Evolutionary conservation across 2,329 filamentous ascomycete genomes (phyloP).

Genomic region (Diaporthe ampelina): DNA sequence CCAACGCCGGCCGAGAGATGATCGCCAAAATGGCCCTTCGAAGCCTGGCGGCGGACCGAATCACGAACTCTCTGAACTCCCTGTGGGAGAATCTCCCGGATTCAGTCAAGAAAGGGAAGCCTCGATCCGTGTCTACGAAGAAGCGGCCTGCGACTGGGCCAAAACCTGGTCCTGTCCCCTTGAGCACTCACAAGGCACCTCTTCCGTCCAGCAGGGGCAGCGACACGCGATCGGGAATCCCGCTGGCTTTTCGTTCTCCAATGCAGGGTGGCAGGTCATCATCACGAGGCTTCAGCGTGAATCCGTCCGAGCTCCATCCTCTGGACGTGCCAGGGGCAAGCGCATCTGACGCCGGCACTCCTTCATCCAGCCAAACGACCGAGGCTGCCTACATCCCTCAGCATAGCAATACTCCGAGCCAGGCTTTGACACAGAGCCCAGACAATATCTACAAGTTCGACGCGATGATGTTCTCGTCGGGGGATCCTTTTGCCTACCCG

Average conservation of each 20-base stretch:
- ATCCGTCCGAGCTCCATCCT: constrained; percentile 60
- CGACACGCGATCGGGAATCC: not conserved
- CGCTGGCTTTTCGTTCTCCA: not conserved
- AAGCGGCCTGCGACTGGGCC: constrained; percentile 69
- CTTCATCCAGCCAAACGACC: constrained; percentile 49
- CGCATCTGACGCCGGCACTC: constrained; percentile 53
- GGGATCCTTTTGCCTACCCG: constrained; percentile 84
- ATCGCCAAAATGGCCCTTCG: constrained; percentile 83
- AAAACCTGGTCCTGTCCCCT: constrained; percentile 50
- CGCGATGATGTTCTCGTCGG: constrained; percentile 84
- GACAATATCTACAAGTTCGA: constrained; percentile 77
- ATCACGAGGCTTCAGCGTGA: constrained; percentile 53
- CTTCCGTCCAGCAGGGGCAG: constrained; percentile 11
- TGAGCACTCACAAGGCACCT: constrained; percentile 29
- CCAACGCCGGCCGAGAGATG: constrained; percentile 85
- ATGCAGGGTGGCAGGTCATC: constrained; percentile 46
- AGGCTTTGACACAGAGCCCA: constrained; percentile 49
- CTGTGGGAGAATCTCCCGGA: constrained; percentile 89
- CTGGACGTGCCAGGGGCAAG: constrained; percentile 60
- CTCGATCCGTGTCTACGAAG: constrained; percentile 59
- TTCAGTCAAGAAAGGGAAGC: constrained; percentile 69
- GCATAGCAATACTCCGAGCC: constrained; percentile 43
- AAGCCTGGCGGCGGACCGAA: constrained; percentile 90
- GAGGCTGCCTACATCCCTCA: constrained; percentile 41
- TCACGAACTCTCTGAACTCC: constrained; percentile 79